Percentiles rank a stretch among this genome's conserved stretches.
Evolutionary conservation across 2,329 filamentous ascomycete genomes (phyloP).

Genomic region (Zasmidium cellare): DNA sequence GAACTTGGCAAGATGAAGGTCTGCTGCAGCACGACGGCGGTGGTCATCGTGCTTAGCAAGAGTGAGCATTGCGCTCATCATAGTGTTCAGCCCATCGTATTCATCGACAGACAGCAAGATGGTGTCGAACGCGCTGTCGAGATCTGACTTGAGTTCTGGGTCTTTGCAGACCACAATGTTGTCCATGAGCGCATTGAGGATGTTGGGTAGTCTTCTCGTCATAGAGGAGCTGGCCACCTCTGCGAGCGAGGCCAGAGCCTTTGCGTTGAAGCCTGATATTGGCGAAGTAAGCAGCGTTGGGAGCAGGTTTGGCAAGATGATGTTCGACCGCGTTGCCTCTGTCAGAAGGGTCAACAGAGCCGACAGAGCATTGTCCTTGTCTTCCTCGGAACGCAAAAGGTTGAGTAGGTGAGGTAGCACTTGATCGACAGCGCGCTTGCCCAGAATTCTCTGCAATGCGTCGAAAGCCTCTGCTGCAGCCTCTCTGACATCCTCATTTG

Average conservation of each 20-base stretch:
- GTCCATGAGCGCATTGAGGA: constrained; percentile 92
- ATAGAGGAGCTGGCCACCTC: constrained; percentile 88
- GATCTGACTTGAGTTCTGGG: constrained; percentile 69
- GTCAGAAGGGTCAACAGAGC: constrained; percentile 92
- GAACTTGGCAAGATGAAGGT: constrained; percentile 80
- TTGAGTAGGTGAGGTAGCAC: constrained; percentile 90
- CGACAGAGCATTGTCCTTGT: constrained; percentile 88
- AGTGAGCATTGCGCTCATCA: constrained; percentile 88
- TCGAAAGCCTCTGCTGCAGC: constrained; percentile 97
- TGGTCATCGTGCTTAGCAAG: constrained; percentile 94
- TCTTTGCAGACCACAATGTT: constrained; percentile 79
- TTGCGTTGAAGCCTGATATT: constrained; percentile 92
- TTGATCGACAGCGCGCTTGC: constrained; percentile 92
- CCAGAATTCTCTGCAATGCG: constrained; percentile 86
- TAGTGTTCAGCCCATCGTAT: constrained; percentile 89
- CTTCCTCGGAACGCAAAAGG: constrained; percentile 79
- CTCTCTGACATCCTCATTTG: constrained; percentile 85
- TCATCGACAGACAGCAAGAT: constrained; percentile 93
- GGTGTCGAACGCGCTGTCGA: constrained; percentile 80
- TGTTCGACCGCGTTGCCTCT: constrained; percentile 89
- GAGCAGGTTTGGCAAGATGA: constrained; percentile 93
- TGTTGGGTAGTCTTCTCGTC: constrained; percentile 83
- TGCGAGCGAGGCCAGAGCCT: constrained; percentile 86
- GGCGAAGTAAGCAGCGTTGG: constrained; percentile 88
- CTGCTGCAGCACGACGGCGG: constrained; percentile 73